A percentile compares a stretch with the other conserved stretches of the same genome.
Conservation (phyloP, 768 basidiomycete genomes). For the Botryobasidium botryosum region DNA sequence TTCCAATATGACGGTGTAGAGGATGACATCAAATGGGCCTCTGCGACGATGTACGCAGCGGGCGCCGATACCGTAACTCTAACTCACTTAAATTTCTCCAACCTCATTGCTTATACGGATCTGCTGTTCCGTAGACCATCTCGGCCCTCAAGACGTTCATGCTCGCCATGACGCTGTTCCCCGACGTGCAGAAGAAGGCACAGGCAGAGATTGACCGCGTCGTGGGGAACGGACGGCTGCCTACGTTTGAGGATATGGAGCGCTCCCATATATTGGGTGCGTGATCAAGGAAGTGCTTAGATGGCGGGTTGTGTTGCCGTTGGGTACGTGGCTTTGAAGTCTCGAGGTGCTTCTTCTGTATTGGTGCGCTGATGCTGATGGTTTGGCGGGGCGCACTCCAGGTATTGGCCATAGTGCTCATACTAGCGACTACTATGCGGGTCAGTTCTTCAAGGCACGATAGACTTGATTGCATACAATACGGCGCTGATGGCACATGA, state of each 20-base stretch:
- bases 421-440: background rate
- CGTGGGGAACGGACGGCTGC: conserved; percentile 13
- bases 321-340: background rate
- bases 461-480: no score
- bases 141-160: conserved; percentile 14
- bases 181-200: conserved; percentile 14
- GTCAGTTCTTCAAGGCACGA: no score
- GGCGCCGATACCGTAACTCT: no score
- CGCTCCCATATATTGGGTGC: background rate
- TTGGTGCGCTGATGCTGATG: no score
- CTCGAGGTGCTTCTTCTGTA: conserved; percentile 10
- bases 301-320: background rate
- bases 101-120: no score
- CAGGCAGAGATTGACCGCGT: conserved; percentile 16
- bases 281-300: background rate
- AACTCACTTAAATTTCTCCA: no score
- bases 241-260: conserved; percentile 12
- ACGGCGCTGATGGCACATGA: background rate
- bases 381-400: no score
- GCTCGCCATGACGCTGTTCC: conserved; percentile 15
- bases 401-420: no score
- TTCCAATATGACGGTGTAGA: no score
- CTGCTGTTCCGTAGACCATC: no score
- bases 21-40: no score
- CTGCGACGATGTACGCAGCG: no score